A percentile compares a stretch with the other conserved stretches of the same genome.
Evolutionary conservation across 1,284 basidiomycete genomes (phyloP).

Genomic region (Rhodotorula sp.): DNA sequence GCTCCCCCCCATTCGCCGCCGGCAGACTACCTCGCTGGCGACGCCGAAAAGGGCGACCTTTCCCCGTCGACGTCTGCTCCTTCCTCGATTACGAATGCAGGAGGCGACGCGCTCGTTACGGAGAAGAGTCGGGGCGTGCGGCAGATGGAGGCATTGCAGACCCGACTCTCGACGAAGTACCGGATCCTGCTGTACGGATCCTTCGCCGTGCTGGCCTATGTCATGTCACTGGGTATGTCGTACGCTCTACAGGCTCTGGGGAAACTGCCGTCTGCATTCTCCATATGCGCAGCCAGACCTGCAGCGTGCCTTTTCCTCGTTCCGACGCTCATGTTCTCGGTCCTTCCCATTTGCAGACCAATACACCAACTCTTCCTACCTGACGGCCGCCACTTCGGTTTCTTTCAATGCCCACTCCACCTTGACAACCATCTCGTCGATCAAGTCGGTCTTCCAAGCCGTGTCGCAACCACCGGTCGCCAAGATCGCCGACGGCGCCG

Average conservation of each 20-base stretch:
- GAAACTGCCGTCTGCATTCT: too few relatives aligned
- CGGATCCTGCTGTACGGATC: slow-evolving; percentile 44
- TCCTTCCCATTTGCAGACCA: slow-evolving; percentile 7
- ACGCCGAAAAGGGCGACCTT: slow-evolving; percentile 10
- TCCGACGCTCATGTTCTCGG: neutral
- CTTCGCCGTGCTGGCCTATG: slow-evolving; percentile 48
- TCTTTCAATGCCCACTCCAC: slow-evolving; percentile 47
- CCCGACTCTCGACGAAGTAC: slow-evolving; percentile 41
- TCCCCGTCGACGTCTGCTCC: neutral
- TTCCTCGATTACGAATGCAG: neutral
- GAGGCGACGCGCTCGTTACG: slow-evolving; percentile 17
- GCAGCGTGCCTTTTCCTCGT: too few relatives aligned
- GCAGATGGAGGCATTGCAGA: slow-evolving; percentile 47
- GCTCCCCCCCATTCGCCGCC: neutral
- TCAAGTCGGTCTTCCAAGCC: slow-evolving; percentile 48
- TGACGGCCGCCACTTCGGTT: slow-evolving; percentile 45
- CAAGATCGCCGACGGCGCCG: slow-evolving; percentile 48
- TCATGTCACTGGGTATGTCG: slow-evolving; percentile 46
- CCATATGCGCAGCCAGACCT: too few relatives aligned
- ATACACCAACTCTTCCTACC: slow-evolving; percentile 43
- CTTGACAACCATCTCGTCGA: slow-evolving; percentile 46
- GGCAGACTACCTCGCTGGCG: neutral
- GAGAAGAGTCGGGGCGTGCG: slow-evolving; percentile 46
- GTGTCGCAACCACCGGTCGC: slow-evolving; percentile 50
- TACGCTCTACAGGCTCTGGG: neutral